Conservation (phyloP, 805 yeast species). For the Blastobotrys americana region DNA sequence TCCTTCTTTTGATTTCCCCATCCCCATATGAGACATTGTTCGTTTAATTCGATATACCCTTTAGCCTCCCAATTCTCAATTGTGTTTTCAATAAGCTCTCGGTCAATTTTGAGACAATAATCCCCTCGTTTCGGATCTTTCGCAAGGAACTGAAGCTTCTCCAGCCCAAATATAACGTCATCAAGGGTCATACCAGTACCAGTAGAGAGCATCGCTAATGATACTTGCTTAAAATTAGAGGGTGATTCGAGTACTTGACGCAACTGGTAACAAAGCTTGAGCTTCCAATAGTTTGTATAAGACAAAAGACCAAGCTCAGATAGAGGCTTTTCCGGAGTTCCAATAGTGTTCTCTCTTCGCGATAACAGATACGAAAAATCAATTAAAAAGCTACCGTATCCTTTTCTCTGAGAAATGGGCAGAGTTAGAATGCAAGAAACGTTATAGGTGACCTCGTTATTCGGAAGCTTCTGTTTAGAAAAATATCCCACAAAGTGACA, state of each 20-base stretch:
- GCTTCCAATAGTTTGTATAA: conserved; percentile 81
- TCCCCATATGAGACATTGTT: background rate
- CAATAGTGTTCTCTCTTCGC: conserved; percentile 65
- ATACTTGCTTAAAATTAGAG: conserved; percentile 18
- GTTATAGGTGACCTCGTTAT: conserved; percentile 42
- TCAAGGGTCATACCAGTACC: conserved; percentile 80
- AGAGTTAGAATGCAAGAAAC: conserved; percentile 85
- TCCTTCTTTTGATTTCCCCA: no score
- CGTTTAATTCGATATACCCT: background rate
- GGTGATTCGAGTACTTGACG: conserved; percentile 4
- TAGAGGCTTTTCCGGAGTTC: conserved; percentile 94
- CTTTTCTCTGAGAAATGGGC: conserved; percentile 80
- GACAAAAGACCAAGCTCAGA: conserved; percentile 80
- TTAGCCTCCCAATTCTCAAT: background rate
- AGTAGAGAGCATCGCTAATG: conserved; percentile 56
- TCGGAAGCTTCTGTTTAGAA: conserved; percentile 61
- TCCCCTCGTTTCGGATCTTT: conserved; percentile 31
- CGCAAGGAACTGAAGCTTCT: conserved; percentile 58
- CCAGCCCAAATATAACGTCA: conserved; percentile 82
- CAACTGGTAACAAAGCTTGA: conserved; percentile 49
- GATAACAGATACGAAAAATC: conserved; percentile 82
- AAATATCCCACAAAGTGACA: conserved; percentile 91
- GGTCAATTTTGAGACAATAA: background rate
- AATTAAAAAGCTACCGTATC: conserved; percentile 82
- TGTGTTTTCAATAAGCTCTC: background rate